Base-by-base conservation (phyloP, 441 rosid genomes). In the Erodium trifolium region DNA sequence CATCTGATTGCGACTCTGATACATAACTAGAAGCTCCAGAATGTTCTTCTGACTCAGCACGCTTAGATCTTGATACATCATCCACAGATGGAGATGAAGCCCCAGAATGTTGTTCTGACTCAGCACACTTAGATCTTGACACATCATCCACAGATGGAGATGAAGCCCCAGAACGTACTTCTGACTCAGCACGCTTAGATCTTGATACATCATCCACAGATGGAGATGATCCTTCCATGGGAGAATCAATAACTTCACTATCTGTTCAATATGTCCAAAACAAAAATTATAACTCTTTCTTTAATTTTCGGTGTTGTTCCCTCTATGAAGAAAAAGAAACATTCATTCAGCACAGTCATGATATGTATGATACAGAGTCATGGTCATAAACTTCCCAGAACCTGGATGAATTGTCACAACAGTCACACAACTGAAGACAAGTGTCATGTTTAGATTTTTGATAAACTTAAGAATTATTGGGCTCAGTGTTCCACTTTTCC, bases 201-300 rank as follows among this genome's bases (percentile, higher is more conserved):
- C 59, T 71, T 0, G 82, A 68, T 71, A 43, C 67, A 23, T 77
- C 81, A 57, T 73, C 60, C 63, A 3, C 53, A 55, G 78, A 70
- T 43, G 63, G 77, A 2, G 68, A 62, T n/a, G 37, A 51, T 35
- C 67, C 85, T 74, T 82, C 91, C 73, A 63, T 63, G 29, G 83
- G 67, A 10, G 84, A 78, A 78, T 85, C 81, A 72, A 75, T 72
- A 17, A 82, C 78, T 77, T 91, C 94, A 65, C 84, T 85, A 63
- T 85, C 93, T 78, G 85, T 55, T 57, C 60, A 74, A 67, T 63
- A 73, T 68, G 53, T 29, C 57, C 66, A 57, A 71, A 67, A 23
- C 55, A 68, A 41, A 31, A 62, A 71, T 62, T 45, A 45, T 1
- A 45, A 45, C 43, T 37, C 9, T 43, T 43, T 45, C 51, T 45